Evolutionary conservation across 2,329 filamentous ascomycete species (phyloP).

Genomic region (Talaromyces islandicus): DNA sequence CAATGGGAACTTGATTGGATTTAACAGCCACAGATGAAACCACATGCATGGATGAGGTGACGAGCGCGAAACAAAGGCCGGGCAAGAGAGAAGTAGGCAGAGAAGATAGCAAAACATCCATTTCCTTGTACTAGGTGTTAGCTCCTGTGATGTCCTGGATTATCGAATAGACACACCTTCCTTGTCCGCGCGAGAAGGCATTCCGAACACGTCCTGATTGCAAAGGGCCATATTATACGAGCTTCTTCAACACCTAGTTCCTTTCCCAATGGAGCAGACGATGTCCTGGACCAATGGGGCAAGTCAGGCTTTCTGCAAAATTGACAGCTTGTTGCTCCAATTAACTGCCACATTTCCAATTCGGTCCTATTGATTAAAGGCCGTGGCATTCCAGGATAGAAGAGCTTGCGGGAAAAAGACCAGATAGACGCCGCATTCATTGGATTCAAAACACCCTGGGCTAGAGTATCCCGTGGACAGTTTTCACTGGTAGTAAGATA

Average conservation of each 20-base stretch:
- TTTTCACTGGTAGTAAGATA: constrained; percentile 49
- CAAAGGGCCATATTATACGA: constrained; percentile 66
- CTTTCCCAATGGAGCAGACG: constrained; percentile 46
- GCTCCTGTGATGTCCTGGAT: constrained; percentile 9
- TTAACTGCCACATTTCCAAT: constrained; percentile 69
- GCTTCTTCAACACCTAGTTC: constrained; percentile 59
- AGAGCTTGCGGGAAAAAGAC: constrained; percentile 61
- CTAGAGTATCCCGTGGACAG: constrained; percentile 21
- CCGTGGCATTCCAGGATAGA: constrained; percentile 61
- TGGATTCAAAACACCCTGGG: constrained; percentile 20
- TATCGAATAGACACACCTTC: constrained; percentile 51
- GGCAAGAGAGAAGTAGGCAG: constrained; percentile 57
- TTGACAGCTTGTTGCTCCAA: constrained; percentile 60
- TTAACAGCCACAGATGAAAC: constrained; percentile 54
- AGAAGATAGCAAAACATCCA: constrained; percentile 60
- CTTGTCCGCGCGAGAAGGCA: constrained; percentile 58
- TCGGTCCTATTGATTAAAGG: constrained; percentile 62
- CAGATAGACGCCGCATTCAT: constrained; percentile 63
- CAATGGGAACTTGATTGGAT: constrained; percentile 40
- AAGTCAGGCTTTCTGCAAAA: constrained; percentile 51
- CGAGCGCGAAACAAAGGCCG: constrained; percentile 63
- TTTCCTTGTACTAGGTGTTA: constrained; percentile 49
- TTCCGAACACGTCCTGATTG: constrained; percentile 56
- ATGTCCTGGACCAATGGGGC: constrained; percentile 15
- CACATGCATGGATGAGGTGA: constrained; percentile 57